These are phyloP conservation scores for Aspergillus bombycis DNA, from an alignment of 2,329 filamentous ascomycete genomes.

Conservation along the genomic window DNA sequence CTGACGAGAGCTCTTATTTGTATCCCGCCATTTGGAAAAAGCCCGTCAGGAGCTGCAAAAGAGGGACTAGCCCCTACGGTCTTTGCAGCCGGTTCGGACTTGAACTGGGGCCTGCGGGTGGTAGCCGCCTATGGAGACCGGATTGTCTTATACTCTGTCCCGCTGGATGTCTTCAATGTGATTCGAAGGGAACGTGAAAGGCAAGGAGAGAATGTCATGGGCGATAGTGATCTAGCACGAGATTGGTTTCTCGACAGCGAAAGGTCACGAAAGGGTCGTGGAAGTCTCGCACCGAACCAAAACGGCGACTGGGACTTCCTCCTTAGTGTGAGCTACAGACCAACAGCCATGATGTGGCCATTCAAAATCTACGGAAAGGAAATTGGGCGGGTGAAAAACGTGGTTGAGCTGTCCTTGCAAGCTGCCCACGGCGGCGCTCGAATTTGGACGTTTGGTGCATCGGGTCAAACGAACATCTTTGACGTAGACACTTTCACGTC, in stretches of 20 bases:
- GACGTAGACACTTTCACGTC: slow-evolving; percentile 44
- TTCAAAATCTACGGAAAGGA: slow-evolving; percentile 54
- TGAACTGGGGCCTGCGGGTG: slow-evolving; percentile 61
- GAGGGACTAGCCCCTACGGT: slow-evolving; percentile 48
- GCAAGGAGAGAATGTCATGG: slow-evolving; percentile 37
- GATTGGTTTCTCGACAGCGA: slow-evolving; percentile 38
- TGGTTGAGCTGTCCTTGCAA: slow-evolving; percentile 57
- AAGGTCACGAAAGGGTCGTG: slow-evolving; percentile 29
- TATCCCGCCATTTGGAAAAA: slow-evolving; percentile 39
- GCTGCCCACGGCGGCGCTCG: slow-evolving; percentile 45
- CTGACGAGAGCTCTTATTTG: slow-evolving; percentile 64
- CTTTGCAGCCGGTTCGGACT: slow-evolving; percentile 61
- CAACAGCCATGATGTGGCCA: slow-evolving; percentile 50
- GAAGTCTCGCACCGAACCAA: slow-evolving; percentile 37
- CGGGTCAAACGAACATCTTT: slow-evolving; percentile 51
- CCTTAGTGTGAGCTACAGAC: slow-evolving; percentile 39
- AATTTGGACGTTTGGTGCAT: slow-evolving; percentile 56
- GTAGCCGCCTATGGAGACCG: slow-evolving; percentile 57
- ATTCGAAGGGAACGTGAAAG: slow-evolving; percentile 38
- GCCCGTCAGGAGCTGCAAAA: slow-evolving; percentile 13
- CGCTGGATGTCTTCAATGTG: slow-evolving; percentile 57
- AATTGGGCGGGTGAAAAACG: slow-evolving; percentile 49
- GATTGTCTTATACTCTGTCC: slow-evolving; percentile 64
- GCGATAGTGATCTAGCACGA: slow-evolving; percentile 35
- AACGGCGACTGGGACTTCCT: slow-evolving; percentile 47